Conservation (phyloP, 192 early-diverging fungal species). For the Coemansia sp. region DNA sequence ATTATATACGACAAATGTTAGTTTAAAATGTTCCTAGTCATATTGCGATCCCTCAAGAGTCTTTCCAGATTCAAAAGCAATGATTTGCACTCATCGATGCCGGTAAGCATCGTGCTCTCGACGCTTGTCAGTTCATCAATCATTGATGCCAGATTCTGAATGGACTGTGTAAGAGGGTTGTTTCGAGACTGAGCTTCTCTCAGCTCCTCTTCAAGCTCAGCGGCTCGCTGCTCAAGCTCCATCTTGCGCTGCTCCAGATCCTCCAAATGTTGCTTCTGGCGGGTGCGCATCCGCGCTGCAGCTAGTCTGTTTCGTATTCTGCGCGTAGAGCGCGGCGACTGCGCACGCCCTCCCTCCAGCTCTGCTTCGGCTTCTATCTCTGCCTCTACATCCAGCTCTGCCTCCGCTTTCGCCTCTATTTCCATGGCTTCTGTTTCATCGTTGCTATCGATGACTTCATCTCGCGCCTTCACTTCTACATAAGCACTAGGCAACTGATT, state of each 20-base stretch:
- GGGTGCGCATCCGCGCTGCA: constrained; percentile 45
- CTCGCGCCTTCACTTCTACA: not conserved
- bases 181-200: constrained; percentile 30
- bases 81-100: constrained; percentile 45
- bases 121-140: constrained; percentile 42
- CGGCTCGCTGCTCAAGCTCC: constrained; percentile 28
- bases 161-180: constrained; percentile 31
- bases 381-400: too few species aligned
- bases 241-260: constrained; percentile 43
- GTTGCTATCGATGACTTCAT: not conserved
- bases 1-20: not conserved
- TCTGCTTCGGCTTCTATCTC: not conserved
- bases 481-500: too few species aligned
- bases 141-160: constrained; percentile 36
- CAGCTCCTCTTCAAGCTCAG: constrained; percentile 35
- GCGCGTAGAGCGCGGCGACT: constrained; percentile 39
- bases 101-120: constrained; percentile 41
- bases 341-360: constrained; percentile 2
- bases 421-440: not conserved
- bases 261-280: constrained; percentile 49
- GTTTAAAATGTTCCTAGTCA: not conserved
- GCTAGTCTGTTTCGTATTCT: constrained; percentile 41
- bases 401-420: too few species aligned
- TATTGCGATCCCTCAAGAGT: constrained; percentile 14
- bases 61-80: constrained; percentile 33